These are phyloP conservation scores for Rhypophila decipiens DNA, from an alignment of 495 filamentous ascomycete genomes.

Conservation along the genomic window DNA sequence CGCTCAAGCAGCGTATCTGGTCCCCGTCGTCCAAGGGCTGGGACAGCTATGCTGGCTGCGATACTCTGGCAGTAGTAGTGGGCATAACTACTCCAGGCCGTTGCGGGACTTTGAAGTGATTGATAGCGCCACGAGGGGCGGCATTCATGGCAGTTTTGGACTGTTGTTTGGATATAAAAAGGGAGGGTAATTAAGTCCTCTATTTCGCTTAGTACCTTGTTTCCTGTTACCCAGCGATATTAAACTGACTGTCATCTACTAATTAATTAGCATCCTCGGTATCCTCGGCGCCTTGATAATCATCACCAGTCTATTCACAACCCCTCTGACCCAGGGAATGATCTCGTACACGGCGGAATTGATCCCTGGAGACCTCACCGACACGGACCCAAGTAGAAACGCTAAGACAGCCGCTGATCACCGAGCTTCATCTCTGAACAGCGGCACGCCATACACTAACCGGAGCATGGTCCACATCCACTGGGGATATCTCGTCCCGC, in stretches of 20 bases:
- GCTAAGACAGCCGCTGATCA: no score
- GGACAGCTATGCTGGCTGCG: constrained; percentile 39
- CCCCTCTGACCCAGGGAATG: no score
- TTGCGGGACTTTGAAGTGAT: constrained; percentile 33
- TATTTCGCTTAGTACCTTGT: neutral
- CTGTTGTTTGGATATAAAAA: constrained; percentile 1
- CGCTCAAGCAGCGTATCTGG: constrained; percentile 28
- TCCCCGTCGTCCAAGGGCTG: constrained; percentile 28
- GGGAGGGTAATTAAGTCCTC: constrained; percentile 4
- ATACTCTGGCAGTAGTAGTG: no score
- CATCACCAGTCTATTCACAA: no score
- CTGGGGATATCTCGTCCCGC: constrained; percentile 5
- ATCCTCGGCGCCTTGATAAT: no score
- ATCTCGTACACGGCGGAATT: no score
- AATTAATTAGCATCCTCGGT: no score
- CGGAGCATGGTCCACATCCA: neutral
- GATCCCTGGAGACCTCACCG: no score
- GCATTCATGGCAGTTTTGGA: constrained; percentile 13
- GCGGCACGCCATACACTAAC: constrained; percentile 9
- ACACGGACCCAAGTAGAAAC: no score
- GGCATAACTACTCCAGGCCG: constrained; percentile 18
- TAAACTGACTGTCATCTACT: neutral
- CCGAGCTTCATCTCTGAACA: no score
- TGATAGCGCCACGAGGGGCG: constrained; percentile 33
- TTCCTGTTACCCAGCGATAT: neutral